Evolutionary conservation across 495 filamentous ascomycete genomes (phyloP).

Genomic region (Podospora conica): DNA sequence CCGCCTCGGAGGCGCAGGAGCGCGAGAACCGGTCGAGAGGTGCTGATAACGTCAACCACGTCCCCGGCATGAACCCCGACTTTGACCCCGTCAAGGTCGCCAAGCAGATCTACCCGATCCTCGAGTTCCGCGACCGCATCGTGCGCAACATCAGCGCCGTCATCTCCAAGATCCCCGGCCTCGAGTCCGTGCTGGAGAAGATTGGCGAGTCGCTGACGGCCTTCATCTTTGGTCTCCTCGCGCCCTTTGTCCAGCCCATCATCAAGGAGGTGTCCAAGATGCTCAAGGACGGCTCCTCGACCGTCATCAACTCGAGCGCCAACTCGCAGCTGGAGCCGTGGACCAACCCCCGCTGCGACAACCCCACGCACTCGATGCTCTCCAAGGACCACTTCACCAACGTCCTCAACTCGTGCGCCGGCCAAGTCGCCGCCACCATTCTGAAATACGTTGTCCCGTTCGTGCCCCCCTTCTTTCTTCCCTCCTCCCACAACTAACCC

Average conservation of each 20-base stretch:
- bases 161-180: conserved; percentile 86
- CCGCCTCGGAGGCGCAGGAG: conserved; percentile 67
- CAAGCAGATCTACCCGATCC: conserved; percentile 85
- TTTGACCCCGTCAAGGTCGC: conserved; percentile 80
- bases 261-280: conserved; percentile 78
- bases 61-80: conserved; percentile 64
- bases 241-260: conserved; percentile 84
- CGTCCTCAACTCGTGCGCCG: conserved; percentile 80
- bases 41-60: conserved; percentile 38
- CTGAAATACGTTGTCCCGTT: conserved; percentile 76
- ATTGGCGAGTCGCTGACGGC: conserved; percentile 87
- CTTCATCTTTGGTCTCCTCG: conserved; percentile 81
- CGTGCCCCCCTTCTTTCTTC: conserved; percentile 14
- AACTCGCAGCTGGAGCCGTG: conserved; percentile 87
- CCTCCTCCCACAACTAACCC: conserved; percentile 1
- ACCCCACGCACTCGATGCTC: conserved; percentile 91
- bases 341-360: conserved; percentile 75
- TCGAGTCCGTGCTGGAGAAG: conserved; percentile 79
- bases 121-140: conserved; percentile 89
- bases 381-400: conserved; percentile 98
- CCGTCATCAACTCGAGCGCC: conserved; percentile 71
- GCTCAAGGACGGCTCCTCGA: conserved; percentile 75
- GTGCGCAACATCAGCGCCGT: conserved; percentile 74
- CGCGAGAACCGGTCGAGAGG: conserved; percentile 45
- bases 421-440: conserved; percentile 70